Base-by-base conservation (phyloP, 2,329 filamentous ascomycete species). In the Mycogone perniciosa region DNA sequence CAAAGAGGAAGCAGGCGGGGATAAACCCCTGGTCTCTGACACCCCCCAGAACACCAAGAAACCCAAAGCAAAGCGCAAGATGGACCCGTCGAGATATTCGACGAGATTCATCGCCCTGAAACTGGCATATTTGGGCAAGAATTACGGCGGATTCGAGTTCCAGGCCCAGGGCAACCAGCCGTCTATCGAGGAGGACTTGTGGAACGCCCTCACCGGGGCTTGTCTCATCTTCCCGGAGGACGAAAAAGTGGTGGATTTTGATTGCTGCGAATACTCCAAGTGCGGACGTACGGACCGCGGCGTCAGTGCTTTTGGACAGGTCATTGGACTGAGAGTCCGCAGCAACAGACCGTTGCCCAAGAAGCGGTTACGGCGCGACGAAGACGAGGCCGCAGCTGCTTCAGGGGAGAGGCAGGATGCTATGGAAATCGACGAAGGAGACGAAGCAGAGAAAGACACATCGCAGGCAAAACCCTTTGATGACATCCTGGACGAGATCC, bases 241-340 rank as follows among this genome's bases (percentile, higher is more conserved):
- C 58, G 75, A 75, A 13, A 75, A 81, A 7, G 71, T 79, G 48
- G 75, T 96, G 29, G 85, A 88, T 67, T 96, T 89, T 79, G 82
- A 88, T 33, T 84, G 85, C 6, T 91, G 84, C 67, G 88, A 95
- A 54, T 99, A 97, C 68, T 90, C 88, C 34, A 99, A 99, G 68
- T 96, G 92, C 63, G 93, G 93, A 2, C 79, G 93, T 56, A 99
- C 93, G 13, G 93, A 99, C 66, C 79, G 84, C 48, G 93, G 93
- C 9, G 93, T 99, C 34, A 96, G 90, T 68, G 91, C 93, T 3
- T 99, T 99, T 71, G 93, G 93, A 0, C 93, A 99, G 72, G 93
- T 99, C 51, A 83, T 99, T 62, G 87, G 84, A 1, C 71, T 99
- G 38, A 75, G 86, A 50, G 84, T 99, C 11, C 77, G 92, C 64